A percentile compares a stretch with the other conserved stretches of the same genome.
These are phyloP conservation scores for Neonothopanus nambi DNA, from an alignment of 1,284 basidiomycete species.

Conservation along the genomic window DNA sequence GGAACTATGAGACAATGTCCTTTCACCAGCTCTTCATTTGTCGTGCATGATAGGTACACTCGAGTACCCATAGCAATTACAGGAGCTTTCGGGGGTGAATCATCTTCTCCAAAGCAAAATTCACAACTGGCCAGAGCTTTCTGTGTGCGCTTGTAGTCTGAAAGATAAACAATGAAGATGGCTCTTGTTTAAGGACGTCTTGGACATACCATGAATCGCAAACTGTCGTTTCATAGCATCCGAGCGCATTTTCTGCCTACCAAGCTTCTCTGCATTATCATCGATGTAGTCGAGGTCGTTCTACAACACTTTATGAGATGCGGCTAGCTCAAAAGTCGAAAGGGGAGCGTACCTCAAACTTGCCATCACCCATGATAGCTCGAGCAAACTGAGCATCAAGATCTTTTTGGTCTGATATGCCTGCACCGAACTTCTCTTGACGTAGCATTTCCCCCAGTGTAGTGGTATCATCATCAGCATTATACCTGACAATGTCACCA, in stretches of 20 bases:
- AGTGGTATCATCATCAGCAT: constrained; percentile 86
- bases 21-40: constrained; percentile 81
- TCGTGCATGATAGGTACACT: constrained; percentile 86
- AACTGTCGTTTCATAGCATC: constrained; percentile 97
- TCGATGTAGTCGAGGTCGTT: constrained; percentile 94
- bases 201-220: constrained; percentile 82
- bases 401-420: constrained; percentile 87
- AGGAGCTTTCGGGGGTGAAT: constrained; percentile 80
- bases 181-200: background rate
- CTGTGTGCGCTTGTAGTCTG: constrained; percentile 95
- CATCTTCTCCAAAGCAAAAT: constrained; percentile 89
- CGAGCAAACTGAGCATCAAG: constrained; percentile 88
- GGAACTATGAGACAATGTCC: constrained; percentile 96
- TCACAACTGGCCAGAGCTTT: constrained; percentile 85
- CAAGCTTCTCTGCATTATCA: constrained; percentile 92
- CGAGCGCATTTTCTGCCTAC: constrained; percentile 90
- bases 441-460: constrained; percentile 91
- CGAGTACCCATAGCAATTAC: constrained; percentile 90
- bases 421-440: constrained; percentile 89
- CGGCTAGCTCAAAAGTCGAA: background rate
- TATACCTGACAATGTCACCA: constrained; percentile 82
- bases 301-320: constrained; percentile 32
- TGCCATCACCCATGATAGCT: constrained; percentile 85
- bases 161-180: background rate
- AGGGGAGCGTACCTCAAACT: constrained; percentile 64